These are phyloP conservation scores for Pichia sp. DNA, from an alignment of 1,139 yeast species.

Conservation along the genomic window DNA sequence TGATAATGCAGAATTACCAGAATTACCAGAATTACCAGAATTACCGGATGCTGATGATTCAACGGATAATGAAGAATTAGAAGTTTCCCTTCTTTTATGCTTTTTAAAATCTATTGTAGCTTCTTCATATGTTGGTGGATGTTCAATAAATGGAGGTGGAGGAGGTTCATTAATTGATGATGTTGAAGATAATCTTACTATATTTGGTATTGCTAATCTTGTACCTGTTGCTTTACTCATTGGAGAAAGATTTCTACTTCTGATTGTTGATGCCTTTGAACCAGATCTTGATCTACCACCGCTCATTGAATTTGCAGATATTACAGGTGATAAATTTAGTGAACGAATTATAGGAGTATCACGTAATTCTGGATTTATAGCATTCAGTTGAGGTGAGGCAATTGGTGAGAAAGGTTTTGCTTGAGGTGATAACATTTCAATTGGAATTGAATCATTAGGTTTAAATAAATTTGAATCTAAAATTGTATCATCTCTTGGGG, in stretches of 20 bases:
- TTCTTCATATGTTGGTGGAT: conserved; percentile 34
- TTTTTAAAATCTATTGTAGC: conserved; percentile 13
- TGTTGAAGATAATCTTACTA: conserved; percentile 6
- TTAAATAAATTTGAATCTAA: conserved; percentile 55
- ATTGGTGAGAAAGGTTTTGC: conserved; percentile 32
- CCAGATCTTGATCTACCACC: conserved; percentile 6
- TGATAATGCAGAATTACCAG: conserved; percentile 1
- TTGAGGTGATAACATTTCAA: conserved; percentile 44
- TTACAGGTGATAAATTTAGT: conserved; percentile 14
- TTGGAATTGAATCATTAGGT: conserved; percentile 40
- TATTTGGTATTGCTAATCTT: conserved; percentile 14
- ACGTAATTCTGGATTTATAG: conserved; percentile 26
- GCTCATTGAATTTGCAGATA: conserved; percentile 6
- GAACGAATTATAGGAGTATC: conserved; percentile 13
- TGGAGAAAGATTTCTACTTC: conserved; percentile 8
- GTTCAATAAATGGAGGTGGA: conserved; percentile 31
- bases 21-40: background rate
- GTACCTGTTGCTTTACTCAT: conserved; percentile 2
- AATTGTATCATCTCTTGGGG: conserved; percentile 34
- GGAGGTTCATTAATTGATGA: conserved; percentile 26
- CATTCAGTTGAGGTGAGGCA: conserved; percentile 27
- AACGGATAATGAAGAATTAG: conserved; percentile 4
- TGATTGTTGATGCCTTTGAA: conserved; percentile 6
- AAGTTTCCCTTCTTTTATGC: conserved; percentile 5
- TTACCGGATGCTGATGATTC: conserved; percentile 6